Evolutionary conservation across 208 protist species (phyloP), one percentile per base, ranked within the genome.

Genomic region (Trypanosoma vivax): DNA sequence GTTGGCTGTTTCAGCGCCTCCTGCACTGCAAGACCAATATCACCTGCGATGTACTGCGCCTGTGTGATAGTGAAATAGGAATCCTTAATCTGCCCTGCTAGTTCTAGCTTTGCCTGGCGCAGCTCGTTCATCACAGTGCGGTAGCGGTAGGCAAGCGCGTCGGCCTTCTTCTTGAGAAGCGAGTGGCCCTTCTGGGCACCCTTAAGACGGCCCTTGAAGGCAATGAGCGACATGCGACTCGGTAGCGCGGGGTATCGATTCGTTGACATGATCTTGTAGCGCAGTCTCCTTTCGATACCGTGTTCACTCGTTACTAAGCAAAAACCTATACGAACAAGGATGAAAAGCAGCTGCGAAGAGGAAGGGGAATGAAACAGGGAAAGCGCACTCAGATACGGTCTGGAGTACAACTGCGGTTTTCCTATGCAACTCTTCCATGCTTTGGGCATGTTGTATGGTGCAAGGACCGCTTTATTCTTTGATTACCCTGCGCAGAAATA

Each of bases 151-250:
- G 81, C 93, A n/a, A 99, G 83, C 13, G 99, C 99, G 76, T 99
- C 99, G 19, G 92, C 82, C 76, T 99, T 99, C 70, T 99, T 99
- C 82, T 99, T 99, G 24, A 99, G 85, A 41, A 99, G 85, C 43
- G 77, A 92, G 83, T 99, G 96, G 7, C 99, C 99, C 65, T 97
- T 98, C 69, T 97, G 75, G 3, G 98, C 98, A 49, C 96, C 97
- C 56, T 95, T 96, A 29, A 99, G 70, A 34, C 94, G 84, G 0
- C 54, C 73, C 79, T 99, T 98, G 75, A 96, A 94, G 34, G 83
- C 70, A 65, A 92, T 92, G 27, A 96, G 77, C 24, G 86, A 90
- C 88, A 97, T 95, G 54, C 92, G 88, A 57, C 82, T 92, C 14
- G 92, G 92, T 35, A 97, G 73, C 1, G 81, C 83, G 40, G 83